Percentiles rank a stretch among this genome's conserved stretches.
Evolutionary conservation across 192 early-diverging fungal species (phyloP).

Genomic region (Coemansia sp.): DNA sequence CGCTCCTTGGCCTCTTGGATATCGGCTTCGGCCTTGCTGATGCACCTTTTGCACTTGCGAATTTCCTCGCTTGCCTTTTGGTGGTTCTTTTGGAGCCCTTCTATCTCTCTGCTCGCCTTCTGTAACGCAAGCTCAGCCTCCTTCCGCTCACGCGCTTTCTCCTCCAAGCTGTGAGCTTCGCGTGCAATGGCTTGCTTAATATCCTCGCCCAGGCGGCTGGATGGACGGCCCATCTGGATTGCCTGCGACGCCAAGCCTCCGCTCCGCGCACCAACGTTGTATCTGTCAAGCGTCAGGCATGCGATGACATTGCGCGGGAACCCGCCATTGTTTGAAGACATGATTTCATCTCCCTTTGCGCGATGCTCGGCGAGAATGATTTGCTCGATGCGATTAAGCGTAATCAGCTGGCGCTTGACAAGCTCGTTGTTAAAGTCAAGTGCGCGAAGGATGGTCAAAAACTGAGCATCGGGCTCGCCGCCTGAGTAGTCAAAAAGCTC

Average conservation of each 20-base stretch:
- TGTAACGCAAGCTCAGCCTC: conserved; percentile 20
- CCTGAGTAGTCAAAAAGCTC: conserved; percentile 68
- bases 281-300: conserved; percentile 63
- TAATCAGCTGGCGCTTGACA: conserved; percentile 75
- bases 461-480: conserved; percentile 63
- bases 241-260: conserved; percentile 52
- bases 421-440: conserved; percentile 65
- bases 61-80: conserved; percentile 24
- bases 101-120: conserved; percentile 35
- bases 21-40: conserved; percentile 31
- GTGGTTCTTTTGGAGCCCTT: conserved; percentile 33
- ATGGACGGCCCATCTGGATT: conserved; percentile 36
- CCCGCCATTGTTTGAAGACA: conserved; percentile 54
- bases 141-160: conserved; percentile 7
- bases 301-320: conserved; percentile 63
- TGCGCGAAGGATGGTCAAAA: conserved; percentile 63
- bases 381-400: conserved; percentile 65
- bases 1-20: conserved; percentile 55
- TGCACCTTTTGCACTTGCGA: conserved; percentile 42
- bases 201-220: conserved; percentile 58
- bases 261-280: conserved; percentile 59
- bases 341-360: conserved; percentile 41
- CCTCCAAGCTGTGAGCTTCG: conserved; percentile 28
- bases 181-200: conserved; percentile 43
- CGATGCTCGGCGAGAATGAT: conserved; percentile 64